Conservation (phyloP, 352 stramenopile genomes). For the Pythium sukuiense region DNA sequence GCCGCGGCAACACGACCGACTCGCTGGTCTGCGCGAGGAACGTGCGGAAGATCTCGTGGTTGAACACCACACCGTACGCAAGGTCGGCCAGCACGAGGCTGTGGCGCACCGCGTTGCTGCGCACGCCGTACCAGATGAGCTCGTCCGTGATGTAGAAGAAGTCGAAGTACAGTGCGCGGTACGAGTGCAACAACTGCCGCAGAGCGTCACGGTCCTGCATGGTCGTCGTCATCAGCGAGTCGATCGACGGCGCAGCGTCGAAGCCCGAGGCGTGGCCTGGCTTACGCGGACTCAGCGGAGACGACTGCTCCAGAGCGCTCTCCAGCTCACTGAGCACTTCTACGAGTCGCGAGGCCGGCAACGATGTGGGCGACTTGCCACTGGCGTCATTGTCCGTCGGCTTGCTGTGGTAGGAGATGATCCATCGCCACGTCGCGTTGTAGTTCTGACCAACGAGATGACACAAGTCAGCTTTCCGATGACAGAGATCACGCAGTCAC, state of each 20-base stretch:
- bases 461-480: background rate
- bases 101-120: slow-evolving; percentile 77
- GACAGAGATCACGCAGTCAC: background rate
- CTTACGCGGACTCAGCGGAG: slow-evolving; percentile 66
- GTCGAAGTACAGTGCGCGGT: slow-evolving; percentile 86
- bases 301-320: slow-evolving; percentile 59
- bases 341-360: slow-evolving; percentile 35
- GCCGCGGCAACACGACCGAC: slow-evolving; percentile 46
- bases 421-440: slow-evolving; percentile 73
- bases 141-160: slow-evolving; percentile 92
- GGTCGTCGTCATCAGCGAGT: background rate
- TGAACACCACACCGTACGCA: slow-evolving; percentile 84
- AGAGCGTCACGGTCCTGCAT: slow-evolving; percentile 41
- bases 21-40: slow-evolving; percentile 42
- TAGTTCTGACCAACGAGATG: slow-evolving; percentile 46
- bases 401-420: slow-evolving; percentile 68
- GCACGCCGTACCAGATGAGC: slow-evolving; percentile 85
- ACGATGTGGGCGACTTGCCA: slow-evolving; percentile 28
- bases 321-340: slow-evolving; percentile 68
- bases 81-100: slow-evolving; percentile 81
- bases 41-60: slow-evolving; percentile 80
- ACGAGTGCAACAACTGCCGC: slow-evolving; percentile 71
- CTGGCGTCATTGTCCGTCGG: slow-evolving; percentile 25
- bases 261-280: slow-evolving; percentile 19
- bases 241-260: background rate